phyloP scores from a whole-genome alignment of 768 basidiomycete genomes.

The Boletellus ananas region DNA sequence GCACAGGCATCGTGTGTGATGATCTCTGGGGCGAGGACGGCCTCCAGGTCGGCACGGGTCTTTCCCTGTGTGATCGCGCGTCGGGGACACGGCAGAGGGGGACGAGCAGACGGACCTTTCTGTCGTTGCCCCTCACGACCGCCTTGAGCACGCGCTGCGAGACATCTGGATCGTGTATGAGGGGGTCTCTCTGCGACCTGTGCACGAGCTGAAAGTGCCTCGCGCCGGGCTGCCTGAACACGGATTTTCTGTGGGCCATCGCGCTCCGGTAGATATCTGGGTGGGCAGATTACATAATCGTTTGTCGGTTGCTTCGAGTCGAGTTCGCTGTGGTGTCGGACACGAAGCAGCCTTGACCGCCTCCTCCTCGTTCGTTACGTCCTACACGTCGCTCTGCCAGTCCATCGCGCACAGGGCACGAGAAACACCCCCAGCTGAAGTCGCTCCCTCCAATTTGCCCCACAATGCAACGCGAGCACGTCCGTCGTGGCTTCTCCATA shows the following conservation, averaged over 20 bases:
- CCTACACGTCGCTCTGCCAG: background rate
- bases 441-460: background rate
- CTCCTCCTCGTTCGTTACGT: slow-evolving; percentile 3
- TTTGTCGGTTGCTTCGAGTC: slow-evolving; percentile 26
- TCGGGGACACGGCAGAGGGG: background rate
- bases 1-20: slow-evolving; percentile 43
- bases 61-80: slow-evolving; percentile 54
- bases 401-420: background rate
- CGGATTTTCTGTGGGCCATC: slow-evolving; percentile 73
- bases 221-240: slow-evolving; percentile 86
- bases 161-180: slow-evolving; percentile 90
- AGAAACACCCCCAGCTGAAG: background rate
- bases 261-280: slow-evolving; percentile 2
- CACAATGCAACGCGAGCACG: slow-evolving; percentile 68
- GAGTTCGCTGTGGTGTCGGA: slow-evolving; percentile 19
- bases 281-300: slow-evolving; percentile 26
- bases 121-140: slow-evolving; percentile 66
- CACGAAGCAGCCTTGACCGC: slow-evolving; percentile 16
- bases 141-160: slow-evolving; percentile 86
- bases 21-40: slow-evolving; percentile 45
- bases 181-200: slow-evolving; percentile 91
- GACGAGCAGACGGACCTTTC: slow-evolving; percentile 46
- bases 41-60: slow-evolving; percentile 77
- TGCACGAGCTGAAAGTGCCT: slow-evolving; percentile 97
- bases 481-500: slow-evolving; percentile 83